Evolutionary conservation across 495 filamentous ascomycete genomes (phyloP).

Genomic region (Annulohypoxylon maeteangense): DNA sequence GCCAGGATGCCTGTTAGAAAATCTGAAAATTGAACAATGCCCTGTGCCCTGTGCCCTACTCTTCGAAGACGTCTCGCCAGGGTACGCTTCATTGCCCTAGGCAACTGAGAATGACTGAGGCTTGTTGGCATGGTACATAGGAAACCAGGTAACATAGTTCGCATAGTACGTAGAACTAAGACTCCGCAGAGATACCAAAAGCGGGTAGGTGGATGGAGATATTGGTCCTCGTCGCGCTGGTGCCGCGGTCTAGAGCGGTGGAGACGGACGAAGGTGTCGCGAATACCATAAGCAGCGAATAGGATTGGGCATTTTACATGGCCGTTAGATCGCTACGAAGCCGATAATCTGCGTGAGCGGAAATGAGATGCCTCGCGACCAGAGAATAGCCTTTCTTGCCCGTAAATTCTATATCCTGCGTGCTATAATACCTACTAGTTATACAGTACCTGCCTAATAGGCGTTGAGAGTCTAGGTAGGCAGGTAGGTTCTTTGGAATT

Average conservation of each 20-base stretch:
- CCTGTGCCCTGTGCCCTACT: slow-evolving; percentile 11
- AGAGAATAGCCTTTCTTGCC: neutral
- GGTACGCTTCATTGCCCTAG: slow-evolving; percentile 12
- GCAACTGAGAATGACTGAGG: neutral
- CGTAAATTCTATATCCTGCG: neutral
- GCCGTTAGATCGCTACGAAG: slow-evolving; percentile 1
- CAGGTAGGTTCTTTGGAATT: neutral
- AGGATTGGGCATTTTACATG: slow-evolving; percentile 2
- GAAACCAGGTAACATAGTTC: too few species aligned
- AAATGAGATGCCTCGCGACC: slow-evolving; percentile 10
- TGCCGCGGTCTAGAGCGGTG: slow-evolving; percentile 19
- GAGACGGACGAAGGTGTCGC: slow-evolving; percentile 5
- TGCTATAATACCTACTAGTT: neutral
- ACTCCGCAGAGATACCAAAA: slow-evolving; percentile 1
- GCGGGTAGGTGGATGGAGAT: slow-evolving; percentile 4
- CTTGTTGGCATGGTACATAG: slow-evolving; percentile 1
- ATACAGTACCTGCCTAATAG: neutral
- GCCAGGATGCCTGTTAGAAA: slow-evolving; percentile 21
- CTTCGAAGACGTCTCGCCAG: slow-evolving; percentile 15
- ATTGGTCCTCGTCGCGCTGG: slow-evolving; percentile 4
- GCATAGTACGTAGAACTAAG: slow-evolving; percentile 1
- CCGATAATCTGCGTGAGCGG: slow-evolving; percentile 10
- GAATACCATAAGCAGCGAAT: slow-evolving; percentile 12
- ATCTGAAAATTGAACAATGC: slow-evolving; percentile 8
- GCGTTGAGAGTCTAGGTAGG: neutral